phyloP scores from a whole-genome alignment of 78 protist species.

The Protostelium mycophagum region DNA sequence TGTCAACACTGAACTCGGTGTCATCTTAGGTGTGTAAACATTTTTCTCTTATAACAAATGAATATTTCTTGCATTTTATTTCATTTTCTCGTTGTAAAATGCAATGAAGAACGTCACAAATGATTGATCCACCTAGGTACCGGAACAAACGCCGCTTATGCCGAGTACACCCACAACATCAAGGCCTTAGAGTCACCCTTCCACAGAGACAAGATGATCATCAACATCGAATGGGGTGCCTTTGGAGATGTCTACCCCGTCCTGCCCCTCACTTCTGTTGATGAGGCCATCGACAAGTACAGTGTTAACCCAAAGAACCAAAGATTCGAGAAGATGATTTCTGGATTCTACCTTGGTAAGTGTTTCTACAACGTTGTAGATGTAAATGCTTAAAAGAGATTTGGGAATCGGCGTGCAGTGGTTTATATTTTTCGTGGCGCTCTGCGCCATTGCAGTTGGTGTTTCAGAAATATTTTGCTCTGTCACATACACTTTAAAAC shows the following conservation, averaged over 20 bases:
- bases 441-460: no score
- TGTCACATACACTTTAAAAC: no score
- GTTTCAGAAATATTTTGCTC: no score
- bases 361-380: background rate
- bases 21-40: slow-evolving; percentile 8
- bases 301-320: slow-evolving; percentile 24
- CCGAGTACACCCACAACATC: slow-evolving; percentile 8
- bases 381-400: no score
- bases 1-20: slow-evolving; percentile 9
- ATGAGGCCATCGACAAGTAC: slow-evolving; percentile 16
- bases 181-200: slow-evolving; percentile 6
- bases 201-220: slow-evolving; percentile 1
- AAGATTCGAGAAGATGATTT: slow-evolving; percentile 37
- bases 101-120: no score
- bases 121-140: slow-evolving; percentile 20
- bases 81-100: no score
- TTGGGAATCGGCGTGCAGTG: no score
- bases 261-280: slow-evolving; percentile 25
- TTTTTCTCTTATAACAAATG: background rate
- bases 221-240: slow-evolving; percentile 62
- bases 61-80: background rate
- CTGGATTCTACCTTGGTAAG: slow-evolving; percentile 33
- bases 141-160: slow-evolving; percentile 54
- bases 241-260: background rate
- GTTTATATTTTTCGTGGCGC: no score